A percentile compares a stretch with the other conserved stretches of the same genome.
phyloP scores from a whole-genome alignment of 805 yeast genomes.

The Candida vartiovaarae region DNA sequence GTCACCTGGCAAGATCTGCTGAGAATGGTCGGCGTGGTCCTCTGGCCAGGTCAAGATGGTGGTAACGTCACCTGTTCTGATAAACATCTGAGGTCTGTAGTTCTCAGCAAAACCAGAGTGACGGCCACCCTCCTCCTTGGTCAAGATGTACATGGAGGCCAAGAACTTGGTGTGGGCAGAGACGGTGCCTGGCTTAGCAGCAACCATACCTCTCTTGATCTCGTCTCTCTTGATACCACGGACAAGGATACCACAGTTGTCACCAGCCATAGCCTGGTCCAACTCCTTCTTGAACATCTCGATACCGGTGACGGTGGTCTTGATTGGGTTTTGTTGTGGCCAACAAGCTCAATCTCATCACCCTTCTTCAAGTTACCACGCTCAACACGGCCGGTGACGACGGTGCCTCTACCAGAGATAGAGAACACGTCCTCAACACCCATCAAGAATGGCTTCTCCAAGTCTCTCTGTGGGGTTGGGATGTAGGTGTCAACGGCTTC shows the following conservation, averaged over 20 bases:
- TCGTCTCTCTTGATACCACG: slow-evolving; percentile 99
- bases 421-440: slow-evolving; percentile 97
- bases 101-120: slow-evolving; percentile 94
- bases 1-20: slow-evolving; percentile 97
- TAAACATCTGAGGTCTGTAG: slow-evolving; percentile 97
- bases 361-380: slow-evolving; percentile 97
- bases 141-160: slow-evolving; percentile 85
- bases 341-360: slow-evolving; percentile 97
- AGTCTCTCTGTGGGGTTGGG: slow-evolving; percentile 95
- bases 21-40: slow-evolving; percentile 67
- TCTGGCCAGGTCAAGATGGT: slow-evolving; percentile 85
- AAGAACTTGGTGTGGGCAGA: slow-evolving; percentile 90
- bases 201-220: slow-evolving; percentile 94
- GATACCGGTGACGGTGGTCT: slow-evolving; percentile 95
- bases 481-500: slow-evolving; percentile 90
- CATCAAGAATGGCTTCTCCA: slow-evolving; percentile 93
- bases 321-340: slow-evolving; percentile 81
- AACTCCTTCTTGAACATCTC: slow-evolving; percentile 99
- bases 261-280: slow-evolving; percentile 98
- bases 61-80: slow-evolving; percentile 95
- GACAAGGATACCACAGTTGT: slow-evolving; percentile 93
- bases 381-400: slow-evolving; percentile 98
- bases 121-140: slow-evolving; percentile 99
- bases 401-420: slow-evolving; percentile 99
- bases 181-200: slow-evolving; percentile 87